These are phyloP conservation scores for Metschnikowia rubicola DNA, from an alignment of 805 yeast genomes.

Conservation along the genomic window DNA sequence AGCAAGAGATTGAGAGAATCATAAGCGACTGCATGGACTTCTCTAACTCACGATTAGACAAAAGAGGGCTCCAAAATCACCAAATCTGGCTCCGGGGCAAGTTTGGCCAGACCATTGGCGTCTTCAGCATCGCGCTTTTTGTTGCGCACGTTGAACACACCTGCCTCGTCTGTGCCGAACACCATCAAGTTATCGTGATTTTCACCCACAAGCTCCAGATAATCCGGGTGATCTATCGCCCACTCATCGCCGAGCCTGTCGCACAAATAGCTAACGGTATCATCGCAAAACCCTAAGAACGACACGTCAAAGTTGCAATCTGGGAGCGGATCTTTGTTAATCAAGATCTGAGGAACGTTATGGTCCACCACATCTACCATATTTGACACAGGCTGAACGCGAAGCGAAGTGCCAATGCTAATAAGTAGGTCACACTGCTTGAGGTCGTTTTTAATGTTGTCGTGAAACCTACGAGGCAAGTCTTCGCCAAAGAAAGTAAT, in stretches of 20 bases:
- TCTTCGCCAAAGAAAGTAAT: slow-evolving; percentile 90
- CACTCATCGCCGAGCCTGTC: slow-evolving; percentile 29
- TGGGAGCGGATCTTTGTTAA: slow-evolving; percentile 70
- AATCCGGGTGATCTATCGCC: slow-evolving; percentile 32
- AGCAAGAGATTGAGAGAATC: too few relatives aligned
- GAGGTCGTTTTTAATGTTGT: slow-evolving; percentile 55
- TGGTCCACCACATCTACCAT: slow-evolving; percentile 71
- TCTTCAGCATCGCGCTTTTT: slow-evolving; percentile 3
- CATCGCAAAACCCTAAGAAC: slow-evolving; percentile 79
- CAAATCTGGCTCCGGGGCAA: slow-evolving; percentile 14
- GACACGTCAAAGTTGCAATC: slow-evolving; percentile 79
- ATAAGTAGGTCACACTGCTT: slow-evolving; percentile 70
- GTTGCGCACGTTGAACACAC: slow-evolving; percentile 6
- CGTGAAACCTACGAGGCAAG: slow-evolving; percentile 68
- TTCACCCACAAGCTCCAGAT: slow-evolving; percentile 14
- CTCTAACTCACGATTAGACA: too few relatives aligned
- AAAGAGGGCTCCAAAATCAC: slow-evolving; percentile 16
- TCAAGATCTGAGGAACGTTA: slow-evolving; percentile 78
- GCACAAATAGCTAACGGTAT: slow-evolving; percentile 62
- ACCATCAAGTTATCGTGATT: slow-evolving; percentile 2
- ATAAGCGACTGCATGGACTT: too few relatives aligned
- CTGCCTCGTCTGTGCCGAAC: slow-evolving; percentile 1
- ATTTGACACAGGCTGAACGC: slow-evolving; percentile 89
- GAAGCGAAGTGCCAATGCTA: slow-evolving; percentile 86
- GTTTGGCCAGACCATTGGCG: not conserved